Evolutionary conservation across 768 basidiomycete species (phyloP), one percentile per base, ranked within the genome.

Genomic region (Daedalea quercina): DNA sequence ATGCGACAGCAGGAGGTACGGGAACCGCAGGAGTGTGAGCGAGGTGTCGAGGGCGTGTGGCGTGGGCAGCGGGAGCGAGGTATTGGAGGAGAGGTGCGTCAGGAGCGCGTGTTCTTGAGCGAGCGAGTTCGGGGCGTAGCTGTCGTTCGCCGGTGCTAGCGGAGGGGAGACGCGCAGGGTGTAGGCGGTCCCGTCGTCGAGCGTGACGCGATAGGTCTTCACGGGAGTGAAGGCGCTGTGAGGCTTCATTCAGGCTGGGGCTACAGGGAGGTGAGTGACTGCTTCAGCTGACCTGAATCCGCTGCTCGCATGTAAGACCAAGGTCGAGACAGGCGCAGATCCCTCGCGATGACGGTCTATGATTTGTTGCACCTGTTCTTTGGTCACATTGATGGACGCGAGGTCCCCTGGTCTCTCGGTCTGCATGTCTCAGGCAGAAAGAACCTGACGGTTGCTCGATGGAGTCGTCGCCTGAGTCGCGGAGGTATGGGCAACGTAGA

Each of bases 1-100:
- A 68, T 65, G 9, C 66, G 74, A 55, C 73, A 80, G 59, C 53
- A 87, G 68, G 41, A 85, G 70, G 64, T 76, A 81, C 34, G 73
- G 70, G 63, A 71, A 76, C 3, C 81, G 79, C 19, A 80, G 60
- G 26, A 76, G 54, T 3, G 60, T 50, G 9, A 73, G 70, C 9
- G 78, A 73, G 2, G 69, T 67, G 56, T 85, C 80, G 37, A 85
- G 71, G 15, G 62, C 59, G 9, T 73, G 71, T 9, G 77, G 71
- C 26, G 68, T 63, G 9, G 76, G 70, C 31, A 81, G 69, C 4
- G 84, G 82, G 44, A 85, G 72, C 17, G 70, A 67, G 7, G 82
- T 59, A 31, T 54, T 46, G 9, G 54, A 41, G 31, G 60, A 11
- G 52, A 66, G 40, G 17, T 54, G 51, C 4, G 51, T 49, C 23